These are phyloP conservation scores for Russula virescens DNA, from an alignment of 768 basidiomycete species.

Conservation along the genomic window DNA sequence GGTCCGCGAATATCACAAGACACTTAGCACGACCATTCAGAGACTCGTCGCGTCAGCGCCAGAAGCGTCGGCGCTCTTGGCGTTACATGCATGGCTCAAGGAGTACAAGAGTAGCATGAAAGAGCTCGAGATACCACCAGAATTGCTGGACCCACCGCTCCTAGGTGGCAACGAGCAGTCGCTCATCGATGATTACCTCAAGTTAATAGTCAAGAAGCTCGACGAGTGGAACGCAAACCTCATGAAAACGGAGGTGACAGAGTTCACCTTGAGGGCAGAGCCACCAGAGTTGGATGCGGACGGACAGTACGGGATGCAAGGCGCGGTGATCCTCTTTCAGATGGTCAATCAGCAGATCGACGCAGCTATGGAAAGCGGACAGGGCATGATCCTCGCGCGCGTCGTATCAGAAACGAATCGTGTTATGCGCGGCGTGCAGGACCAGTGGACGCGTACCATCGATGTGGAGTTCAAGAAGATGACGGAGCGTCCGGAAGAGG, in stretches of 20 bases:
- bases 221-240: conserved; percentile 96
- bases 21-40: conserved; percentile 68
- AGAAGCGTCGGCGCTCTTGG: conserved; percentile 83
- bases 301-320: conserved; percentile 82
- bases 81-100: conserved; percentile 90
- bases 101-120: conserved; percentile 95
- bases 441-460: conserved; percentile 78
- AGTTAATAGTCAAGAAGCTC: conserved; percentile 87
- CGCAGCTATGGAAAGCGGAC: conserved; percentile 90
- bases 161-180: conserved; percentile 91
- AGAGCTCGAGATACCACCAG: conserved; percentile 77
- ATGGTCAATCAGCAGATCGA: conserved; percentile 98
- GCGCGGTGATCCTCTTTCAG: conserved; percentile 93
- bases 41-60: conserved; percentile 65
- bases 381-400: conserved; percentile 86
- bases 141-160: conserved; percentile 82
- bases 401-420: conserved; percentile 85
- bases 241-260: conserved; percentile 83
- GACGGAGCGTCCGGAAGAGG: conserved; percentile 82
- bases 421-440: conserved; percentile 84
- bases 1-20: conserved; percentile 85
- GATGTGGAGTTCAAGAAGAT: conserved; percentile 86
- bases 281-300: conserved; percentile 89
- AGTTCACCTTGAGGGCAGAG: conserved; percentile 76
- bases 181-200: conserved; percentile 93